phyloP scores from a whole-genome alignment of 2,329 filamentous ascomycete genomes.

The Ceratocystis colombiana region DNA sequence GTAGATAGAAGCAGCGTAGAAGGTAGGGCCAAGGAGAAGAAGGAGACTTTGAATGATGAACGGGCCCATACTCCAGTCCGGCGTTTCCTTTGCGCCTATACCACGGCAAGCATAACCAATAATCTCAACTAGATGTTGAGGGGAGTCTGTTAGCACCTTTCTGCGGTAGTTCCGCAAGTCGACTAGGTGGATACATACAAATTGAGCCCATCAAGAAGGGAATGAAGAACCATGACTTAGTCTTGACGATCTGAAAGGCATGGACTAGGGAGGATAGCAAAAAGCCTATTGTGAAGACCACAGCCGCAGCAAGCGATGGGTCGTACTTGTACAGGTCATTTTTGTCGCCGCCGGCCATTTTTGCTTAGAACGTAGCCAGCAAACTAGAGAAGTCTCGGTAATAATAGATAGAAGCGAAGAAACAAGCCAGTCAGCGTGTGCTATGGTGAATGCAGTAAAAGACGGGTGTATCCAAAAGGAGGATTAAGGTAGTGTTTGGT shows the following conservation, averaged over 20 bases:
- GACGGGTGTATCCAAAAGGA: too few species aligned
- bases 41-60: slow-evolving; percentile 38
- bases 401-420: too few species aligned
- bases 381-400: too few species aligned
- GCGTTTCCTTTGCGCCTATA: slow-evolving; percentile 29
- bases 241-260: slow-evolving; percentile 34
- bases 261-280: slow-evolving; percentile 37
- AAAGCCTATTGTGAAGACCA: slow-evolving; percentile 31
- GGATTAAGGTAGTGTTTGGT: too few species aligned
- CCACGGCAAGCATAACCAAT: slow-evolving; percentile 27
- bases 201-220: slow-evolving; percentile 44
- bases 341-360: slow-evolving; percentile 6
- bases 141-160: neutral
- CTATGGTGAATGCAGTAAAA: too few species aligned
- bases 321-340: slow-evolving; percentile 39
- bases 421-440: too few species aligned
- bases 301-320: slow-evolving; percentile 38
- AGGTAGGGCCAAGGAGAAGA: slow-evolving; percentile 39
- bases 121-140: slow-evolving; percentile 30
- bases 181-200: slow-evolving; percentile 33
- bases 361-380: too few species aligned
- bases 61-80: slow-evolving; percentile 33
- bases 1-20: slow-evolving; percentile 44
- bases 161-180: neutral
- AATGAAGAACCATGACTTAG: slow-evolving; percentile 44